A percentile compares a stretch with the other conserved stretches of the same genome.
Conservation (phyloP, 176 grass and related monocot species). For the Puya raimondii region DNA sequence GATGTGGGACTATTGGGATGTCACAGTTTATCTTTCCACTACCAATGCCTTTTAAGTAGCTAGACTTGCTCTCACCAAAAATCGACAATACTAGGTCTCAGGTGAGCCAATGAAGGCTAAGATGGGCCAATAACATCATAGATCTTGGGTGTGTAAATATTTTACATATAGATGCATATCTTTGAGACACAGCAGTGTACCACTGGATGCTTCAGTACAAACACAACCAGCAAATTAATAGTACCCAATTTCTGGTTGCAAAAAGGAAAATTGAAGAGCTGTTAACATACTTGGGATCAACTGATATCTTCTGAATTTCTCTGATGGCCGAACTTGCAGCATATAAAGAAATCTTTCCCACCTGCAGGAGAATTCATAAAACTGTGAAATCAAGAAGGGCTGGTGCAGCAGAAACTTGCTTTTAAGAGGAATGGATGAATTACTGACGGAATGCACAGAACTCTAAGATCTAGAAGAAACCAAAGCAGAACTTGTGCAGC, state of each 20-base stretch:
- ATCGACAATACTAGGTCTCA: too few relatives aligned
- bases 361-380: constrained; percentile 33
- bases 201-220: background rate
- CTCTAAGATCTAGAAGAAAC: background rate
- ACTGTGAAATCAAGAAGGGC: constrained; percentile 11
- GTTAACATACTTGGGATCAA: constrained; percentile 58
- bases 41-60: too few relatives aligned
- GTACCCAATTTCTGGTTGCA: background rate
- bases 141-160: background rate
- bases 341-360: constrained; percentile 79
- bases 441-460: constrained; percentile 4
- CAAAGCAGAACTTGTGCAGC: background rate
- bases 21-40: too few relatives aligned
- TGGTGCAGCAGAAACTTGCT: background rate
- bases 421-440: constrained; percentile 3
- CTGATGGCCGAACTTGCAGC: constrained; percentile 89
- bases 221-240: constrained; percentile 11
- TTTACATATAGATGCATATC: background rate
- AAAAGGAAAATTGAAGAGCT: background rate
- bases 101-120: background rate
- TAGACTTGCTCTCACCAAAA: too few relatives aligned
- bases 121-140: background rate
- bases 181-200: background rate
- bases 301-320: constrained; percentile 90
- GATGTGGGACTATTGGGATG: too few relatives aligned